Percentiles rank a stretch among this genome's conserved stretches.
phyloP scores from a whole-genome alignment of 1,284 basidiomycete species.

The Meira nashicola region DNA sequence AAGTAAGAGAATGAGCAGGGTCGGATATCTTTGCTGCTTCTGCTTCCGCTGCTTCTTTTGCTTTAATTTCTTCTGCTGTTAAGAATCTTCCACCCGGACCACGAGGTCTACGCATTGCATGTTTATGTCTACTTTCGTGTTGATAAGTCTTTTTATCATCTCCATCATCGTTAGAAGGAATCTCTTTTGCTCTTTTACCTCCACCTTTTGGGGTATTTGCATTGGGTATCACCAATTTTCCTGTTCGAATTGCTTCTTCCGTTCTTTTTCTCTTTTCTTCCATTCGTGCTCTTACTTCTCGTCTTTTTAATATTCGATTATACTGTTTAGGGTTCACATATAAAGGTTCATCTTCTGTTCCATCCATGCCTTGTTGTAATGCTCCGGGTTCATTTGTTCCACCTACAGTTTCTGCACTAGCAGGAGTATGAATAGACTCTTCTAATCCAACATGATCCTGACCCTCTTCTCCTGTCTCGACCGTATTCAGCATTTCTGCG shows the following conservation, averaged over 20 bases:
- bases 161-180: conserved; percentile 17
- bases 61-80: conserved; percentile 79
- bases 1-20: too few species aligned
- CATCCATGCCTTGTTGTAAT: conserved; percentile 25
- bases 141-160: conserved; percentile 68
- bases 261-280: conserved; percentile 42
- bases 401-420: background rate
- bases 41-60: conserved; percentile 53
- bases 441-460: background rate
- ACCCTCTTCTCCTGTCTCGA: background rate
- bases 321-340: conserved; percentile 52
- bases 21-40: conserved; percentile 15
- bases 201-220: conserved; percentile 28
- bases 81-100: conserved; percentile 95
- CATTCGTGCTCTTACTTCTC: conserved; percentile 40
- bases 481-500: background rate
- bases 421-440: background rate
- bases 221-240: conserved; percentile 21
- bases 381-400: conserved; percentile 3
- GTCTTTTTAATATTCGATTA: conserved; percentile 47
- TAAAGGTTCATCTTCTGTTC: conserved; percentile 31
- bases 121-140: conserved; percentile 93
- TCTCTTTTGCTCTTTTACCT: conserved; percentile 6
- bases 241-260: conserved; percentile 7
- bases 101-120: conserved; percentile 91